phyloP scores from a whole-genome alignment of 1,284 basidiomycete species.

The Coniferiporia weirii region DNA sequence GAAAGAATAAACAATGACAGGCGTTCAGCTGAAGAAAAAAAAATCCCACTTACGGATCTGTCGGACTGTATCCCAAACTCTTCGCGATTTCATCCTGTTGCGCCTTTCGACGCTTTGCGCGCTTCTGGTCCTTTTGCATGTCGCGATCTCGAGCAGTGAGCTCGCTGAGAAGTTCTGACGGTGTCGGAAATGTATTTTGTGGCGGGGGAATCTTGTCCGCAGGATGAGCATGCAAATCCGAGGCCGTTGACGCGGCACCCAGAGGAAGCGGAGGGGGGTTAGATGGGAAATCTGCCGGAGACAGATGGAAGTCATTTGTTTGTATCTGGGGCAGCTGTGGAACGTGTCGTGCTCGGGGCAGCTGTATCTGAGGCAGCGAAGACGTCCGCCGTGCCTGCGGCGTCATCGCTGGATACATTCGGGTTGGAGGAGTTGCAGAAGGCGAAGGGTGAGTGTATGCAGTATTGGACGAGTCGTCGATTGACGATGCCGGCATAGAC shows the following conservation, averaged over 20 bases:
- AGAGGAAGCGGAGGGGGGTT: not conserved
- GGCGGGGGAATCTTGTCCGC: constrained; percentile 18
- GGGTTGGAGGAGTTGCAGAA: too few relatives aligned
- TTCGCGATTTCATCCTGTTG: constrained; percentile 48
- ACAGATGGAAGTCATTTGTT: not conserved
- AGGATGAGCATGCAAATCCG: not conserved
- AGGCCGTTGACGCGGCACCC: not conserved
- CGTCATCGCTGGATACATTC: not conserved
- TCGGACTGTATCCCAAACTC: constrained; percentile 50
- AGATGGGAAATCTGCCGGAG: not conserved
- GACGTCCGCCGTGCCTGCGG: not conserved
- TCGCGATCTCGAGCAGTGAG: constrained; percentile 22
- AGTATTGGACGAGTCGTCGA: not conserved
- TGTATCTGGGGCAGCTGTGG: not conserved
- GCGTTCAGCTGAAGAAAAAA: not conserved
- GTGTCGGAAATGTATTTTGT: constrained; percentile 53
- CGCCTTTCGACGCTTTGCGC: constrained; percentile 42
- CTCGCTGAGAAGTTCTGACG: constrained; percentile 55
- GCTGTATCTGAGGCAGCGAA: not conserved
- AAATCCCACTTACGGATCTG: constrained; percentile 50
- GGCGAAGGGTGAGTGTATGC: not conserved
- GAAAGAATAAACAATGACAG: constrained; percentile 2
- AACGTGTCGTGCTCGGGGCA: constrained; percentile 3
- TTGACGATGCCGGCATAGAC: not conserved
- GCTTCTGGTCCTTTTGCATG: constrained; percentile 3